Conservation (phyloP, 805 yeast genomes). For the Barnettozyma siamensis region DNA sequence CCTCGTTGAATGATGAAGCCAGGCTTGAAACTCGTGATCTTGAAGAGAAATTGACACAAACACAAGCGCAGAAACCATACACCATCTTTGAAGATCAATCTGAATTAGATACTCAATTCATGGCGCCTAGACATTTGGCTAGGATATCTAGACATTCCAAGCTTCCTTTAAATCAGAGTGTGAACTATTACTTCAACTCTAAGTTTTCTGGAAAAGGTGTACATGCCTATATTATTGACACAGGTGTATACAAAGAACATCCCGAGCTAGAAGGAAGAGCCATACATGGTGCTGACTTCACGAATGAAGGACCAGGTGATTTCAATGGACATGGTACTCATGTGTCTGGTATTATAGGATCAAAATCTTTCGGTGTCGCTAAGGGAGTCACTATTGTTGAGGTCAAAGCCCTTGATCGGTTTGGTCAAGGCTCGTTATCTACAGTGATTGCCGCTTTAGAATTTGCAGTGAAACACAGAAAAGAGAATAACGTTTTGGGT, state of each 20-base stretch:
- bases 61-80: neutral
- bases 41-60: neutral
- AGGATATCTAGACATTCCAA: slow-evolving; percentile 48
- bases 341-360: slow-evolving; percentile 85
- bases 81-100: neutral
- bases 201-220: slow-evolving; percentile 51
- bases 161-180: slow-evolving; percentile 27
- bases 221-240: slow-evolving; percentile 74
- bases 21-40: slow-evolving; percentile 7
- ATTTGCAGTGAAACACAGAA: slow-evolving; percentile 57
- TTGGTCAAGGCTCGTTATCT: slow-evolving; percentile 68
- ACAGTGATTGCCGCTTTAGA: slow-evolving; percentile 63
- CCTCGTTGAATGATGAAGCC: slow-evolving; percentile 1
- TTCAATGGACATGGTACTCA: slow-evolving; percentile 89
- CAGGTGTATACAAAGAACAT: slow-evolving; percentile 64
- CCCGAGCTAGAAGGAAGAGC: slow-evolving; percentile 65
- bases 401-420: slow-evolving; percentile 63
- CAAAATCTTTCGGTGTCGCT: slow-evolving; percentile 77
- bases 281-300: slow-evolving; percentile 52
- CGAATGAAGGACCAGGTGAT: slow-evolving; percentile 55
- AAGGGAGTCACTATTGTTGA: slow-evolving; percentile 62
- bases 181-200: slow-evolving; percentile 44
- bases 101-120: slow-evolving; percentile 28
- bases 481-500: slow-evolving; percentile 34
- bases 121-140: slow-evolving; percentile 65